Percentiles rank a stretch among this genome's conserved stretches.
phyloP scores from a whole-genome alignment of 2,329 filamentous ascomycete genomes.

The Talaromyces pinophilus region DNA sequence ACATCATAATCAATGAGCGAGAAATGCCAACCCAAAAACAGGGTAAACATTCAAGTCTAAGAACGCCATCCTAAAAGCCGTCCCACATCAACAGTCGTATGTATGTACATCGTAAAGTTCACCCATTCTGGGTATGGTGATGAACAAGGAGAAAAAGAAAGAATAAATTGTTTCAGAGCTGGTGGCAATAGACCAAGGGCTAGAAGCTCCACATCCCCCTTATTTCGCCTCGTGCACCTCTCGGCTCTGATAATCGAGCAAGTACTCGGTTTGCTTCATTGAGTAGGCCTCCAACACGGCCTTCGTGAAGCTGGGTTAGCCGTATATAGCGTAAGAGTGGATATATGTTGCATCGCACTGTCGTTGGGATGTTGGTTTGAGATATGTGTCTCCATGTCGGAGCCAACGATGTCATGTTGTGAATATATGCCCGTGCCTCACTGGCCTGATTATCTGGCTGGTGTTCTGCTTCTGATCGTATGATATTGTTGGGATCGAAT shows the following conservation, averaged over 20 bases:
- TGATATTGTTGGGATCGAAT: conserved; percentile 21
- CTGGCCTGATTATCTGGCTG: conserved; percentile 1
- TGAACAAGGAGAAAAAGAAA: conserved; percentile 13
- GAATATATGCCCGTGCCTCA: conserved; percentile 27
- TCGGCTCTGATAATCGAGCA: conserved; percentile 32
- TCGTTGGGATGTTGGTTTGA: conserved; percentile 24
- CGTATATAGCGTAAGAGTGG: conserved; percentile 36
- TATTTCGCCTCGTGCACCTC: conserved; percentile 22
- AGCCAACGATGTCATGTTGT: conserved; percentile 27
- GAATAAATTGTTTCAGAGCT: conserved; percentile 2
- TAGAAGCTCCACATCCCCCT: conserved; percentile 33
- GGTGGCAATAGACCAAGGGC: conserved; percentile 8
- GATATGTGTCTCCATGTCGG: conserved; percentile 26
- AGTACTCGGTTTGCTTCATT: conserved; percentile 38
- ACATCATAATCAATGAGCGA: conserved; percentile 27
- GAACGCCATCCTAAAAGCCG: conserved; percentile 24
- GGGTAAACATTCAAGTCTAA: background rate
- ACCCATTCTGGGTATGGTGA: background rate
- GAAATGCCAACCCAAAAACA: conserved; percentile 22
- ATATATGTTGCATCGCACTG: conserved; percentile 29
- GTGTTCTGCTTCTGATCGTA: conserved; percentile 8
- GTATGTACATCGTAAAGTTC: conserved; percentile 18
- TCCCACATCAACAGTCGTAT: conserved; percentile 11
- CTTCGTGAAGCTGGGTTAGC: conserved; percentile 29
- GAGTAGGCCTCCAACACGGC: conserved; percentile 36